phyloP scores from a whole-genome alignment of 345 rosid species.

The Isatis tinctoria region DNA sequence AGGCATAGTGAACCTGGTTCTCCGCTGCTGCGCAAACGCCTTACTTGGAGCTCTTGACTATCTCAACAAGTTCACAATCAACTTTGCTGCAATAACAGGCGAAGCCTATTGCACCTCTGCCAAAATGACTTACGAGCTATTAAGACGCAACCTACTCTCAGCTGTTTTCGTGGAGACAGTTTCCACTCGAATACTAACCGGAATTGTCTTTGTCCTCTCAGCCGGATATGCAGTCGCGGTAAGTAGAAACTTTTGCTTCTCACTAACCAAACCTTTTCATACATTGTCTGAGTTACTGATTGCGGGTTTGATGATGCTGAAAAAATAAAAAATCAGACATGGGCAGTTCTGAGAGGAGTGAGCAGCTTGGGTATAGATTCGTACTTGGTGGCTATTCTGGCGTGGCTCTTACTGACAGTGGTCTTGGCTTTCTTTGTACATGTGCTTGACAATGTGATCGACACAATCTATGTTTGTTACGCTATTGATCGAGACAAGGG shows the following conservation, averaged over 20 bases:
- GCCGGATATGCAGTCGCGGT: slow-evolving; percentile 76
- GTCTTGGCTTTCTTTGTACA: slow-evolving; percentile 67
- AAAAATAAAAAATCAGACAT: slow-evolving; percentile 44
- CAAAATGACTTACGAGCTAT: slow-evolving; percentile 83
- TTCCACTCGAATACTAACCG: slow-evolving; percentile 71
- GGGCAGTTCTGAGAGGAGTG: slow-evolving; percentile 56
- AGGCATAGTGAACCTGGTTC: slow-evolving; percentile 59
- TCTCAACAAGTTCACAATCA: slow-evolving; percentile 89
- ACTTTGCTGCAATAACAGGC: slow-evolving; percentile 89
- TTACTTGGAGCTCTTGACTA: slow-evolving; percentile 64
- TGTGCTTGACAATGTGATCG: slow-evolving; percentile 81
- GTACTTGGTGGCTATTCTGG: slow-evolving; percentile 53
- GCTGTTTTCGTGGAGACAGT: slow-evolving; percentile 85
- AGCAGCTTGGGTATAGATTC: slow-evolving; percentile 56
- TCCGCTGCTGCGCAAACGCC: slow-evolving; percentile 61
- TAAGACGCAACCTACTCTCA: slow-evolving; percentile 85
- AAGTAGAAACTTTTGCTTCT: slow-evolving; percentile 21
- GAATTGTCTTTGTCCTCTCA: slow-evolving; percentile 66
- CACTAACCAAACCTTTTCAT: background rate
- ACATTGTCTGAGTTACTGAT: background rate
- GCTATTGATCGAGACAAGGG: slow-evolving; percentile 82
- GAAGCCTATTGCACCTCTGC: slow-evolving; percentile 88
- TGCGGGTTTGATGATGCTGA: background rate
- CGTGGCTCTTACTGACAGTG: slow-evolving; percentile 57
- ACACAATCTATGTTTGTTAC: slow-evolving; percentile 74